Evolutionary conservation across 176 grass and related monocot genomes (phyloP).

Genomic region (Poa pratensis): DNA sequence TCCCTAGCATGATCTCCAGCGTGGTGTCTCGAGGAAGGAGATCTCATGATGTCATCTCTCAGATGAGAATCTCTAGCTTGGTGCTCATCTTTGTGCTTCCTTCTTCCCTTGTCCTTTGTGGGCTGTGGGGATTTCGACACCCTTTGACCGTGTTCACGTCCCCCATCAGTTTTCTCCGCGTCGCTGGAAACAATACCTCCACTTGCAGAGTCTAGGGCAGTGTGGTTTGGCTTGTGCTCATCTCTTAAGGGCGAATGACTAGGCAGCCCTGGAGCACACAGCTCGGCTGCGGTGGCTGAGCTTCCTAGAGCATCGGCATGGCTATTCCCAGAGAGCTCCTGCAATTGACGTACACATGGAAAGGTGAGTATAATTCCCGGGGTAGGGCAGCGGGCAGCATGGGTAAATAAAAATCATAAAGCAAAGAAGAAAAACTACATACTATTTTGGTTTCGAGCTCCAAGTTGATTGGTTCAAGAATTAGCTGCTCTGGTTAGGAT

Average conservation of each 20-base stretch:
- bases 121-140: slow-evolving; percentile 33
- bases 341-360: background rate
- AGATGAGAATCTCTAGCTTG: slow-evolving; percentile 35
- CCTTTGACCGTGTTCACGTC: slow-evolving; percentile 25
- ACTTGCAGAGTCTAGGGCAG: background rate
- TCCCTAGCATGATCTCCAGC: slow-evolving; percentile 35
- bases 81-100: slow-evolving; percentile 30
- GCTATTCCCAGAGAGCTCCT: slow-evolving; percentile 8
- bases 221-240: slow-evolving; percentile 3
- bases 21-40: slow-evolving; percentile 33
- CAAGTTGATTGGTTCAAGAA: slow-evolving; percentile 6
- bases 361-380: slow-evolving; percentile 8
- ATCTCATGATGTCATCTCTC: slow-evolving; percentile 44
- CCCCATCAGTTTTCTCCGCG: slow-evolving; percentile 14
- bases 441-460: slow-evolving; percentile 23
- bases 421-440: slow-evolving; percentile 23
- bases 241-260: slow-evolving; percentile 26
- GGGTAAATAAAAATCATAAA: background rate
- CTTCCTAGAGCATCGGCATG: background rate
- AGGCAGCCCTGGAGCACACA: background rate
- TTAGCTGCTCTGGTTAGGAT: background rate
- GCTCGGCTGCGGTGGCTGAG: background rate
- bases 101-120: slow-evolving; percentile 41
- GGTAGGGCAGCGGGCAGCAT: background rate
- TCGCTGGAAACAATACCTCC: slow-evolving; percentile 30